Evolutionary conservation across 1,284 basidiomycete genomes (phyloP), one percentile per base, ranked within the genome.

Genomic region (Erythrobasidium hasegawianum): DNA sequence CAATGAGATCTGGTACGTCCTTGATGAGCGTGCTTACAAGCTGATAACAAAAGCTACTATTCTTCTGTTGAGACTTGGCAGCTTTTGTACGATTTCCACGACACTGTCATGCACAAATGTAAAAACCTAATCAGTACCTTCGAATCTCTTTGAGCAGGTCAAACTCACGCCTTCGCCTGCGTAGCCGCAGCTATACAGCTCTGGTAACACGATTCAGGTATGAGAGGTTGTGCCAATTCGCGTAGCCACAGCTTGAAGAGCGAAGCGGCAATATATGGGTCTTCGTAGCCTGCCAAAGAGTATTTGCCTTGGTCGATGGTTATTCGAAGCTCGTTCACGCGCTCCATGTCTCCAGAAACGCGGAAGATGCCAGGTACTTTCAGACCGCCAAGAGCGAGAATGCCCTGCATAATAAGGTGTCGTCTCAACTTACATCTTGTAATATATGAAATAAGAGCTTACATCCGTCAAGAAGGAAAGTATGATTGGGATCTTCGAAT

Each of bases 191-290:
- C 85, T 75, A 90, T 90, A 76, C 91, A 89, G 72, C 90, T 89
- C 79, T 90, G 89, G 80, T 90, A 80, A 77, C 90, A 87, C 9
- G 71, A 58, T 65, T 87, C 83, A 2, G 92, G 92, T 18, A 96
- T 84, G 50, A 95, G 81, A 11, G 92, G 92, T 71, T 92, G 88
- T 72, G 86, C 84, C 16, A 95, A 83, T 77, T 96, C 92, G 53
- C 92, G 84, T 14, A 95, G 81, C 90, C 90, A 96, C 8, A 94
- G 82, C 79, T 96, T 95, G 78, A 94, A 83, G 53, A 93, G 80
- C 1, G 88, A 90, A 3, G 90, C 89, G 1, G 90, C 85, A 54
- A 93, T 87, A 72, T 93, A 87, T 0, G 90, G 89, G 75, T 94
- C 90, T 70, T 90, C 88, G 57, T 93, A 84, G 29, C 86, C 79